Base-by-base conservation (phyloP, 345 rosid genomes). In the Hypericum androsaemum region DNA sequence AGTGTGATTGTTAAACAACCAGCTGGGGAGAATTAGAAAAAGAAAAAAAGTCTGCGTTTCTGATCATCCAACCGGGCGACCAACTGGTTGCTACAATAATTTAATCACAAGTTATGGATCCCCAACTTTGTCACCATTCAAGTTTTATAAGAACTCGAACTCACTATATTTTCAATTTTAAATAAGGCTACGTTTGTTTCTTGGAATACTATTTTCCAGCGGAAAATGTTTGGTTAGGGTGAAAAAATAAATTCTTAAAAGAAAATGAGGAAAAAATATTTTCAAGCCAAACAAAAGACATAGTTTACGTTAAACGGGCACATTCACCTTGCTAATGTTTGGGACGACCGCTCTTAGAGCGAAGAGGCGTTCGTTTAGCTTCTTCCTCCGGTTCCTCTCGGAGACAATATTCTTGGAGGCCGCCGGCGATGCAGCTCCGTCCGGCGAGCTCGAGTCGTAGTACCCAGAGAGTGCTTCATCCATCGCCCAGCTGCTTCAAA, bases 291-390 rank as follows among this genome's bases (percentile, higher is more conserved):
- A 14, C 0, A 5, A 12, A 22, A 1, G 7, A 5, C 7, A 36
- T 10, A 14, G 53, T 17, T 48, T 39, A 86, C 96, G n/a, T n/a
- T 37, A 2, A 2, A 12, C n/a, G 5, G 12, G 6, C 8, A 14
- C 11, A 48, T 22, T 48, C 40, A 86, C 96, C 88, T 92, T 92
- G 54, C 80, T 88, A 36, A 92, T 92, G 46, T 88, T 92, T 32
- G 98, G 98, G 60, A 92, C 96, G 56, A 92, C 96, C 12, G 98
- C 71, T 59, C 98, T 67, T 11, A 92, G 96, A 37, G 95, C 94
- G 8, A 81, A 85, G 14, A 92, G 83, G 41, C 95, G 73, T 48
- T 92, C 94, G 41, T 88, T 92, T 17, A 92, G 95, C 72, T 78
- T 92, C 70, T 78, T 89, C 66, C 98, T 74, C 54, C 98, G 55